These are phyloP conservation scores for Oryza officinalis DNA, from an alignment of 176 grass and related monocot genomes.

Conservation along the genomic window DNA sequence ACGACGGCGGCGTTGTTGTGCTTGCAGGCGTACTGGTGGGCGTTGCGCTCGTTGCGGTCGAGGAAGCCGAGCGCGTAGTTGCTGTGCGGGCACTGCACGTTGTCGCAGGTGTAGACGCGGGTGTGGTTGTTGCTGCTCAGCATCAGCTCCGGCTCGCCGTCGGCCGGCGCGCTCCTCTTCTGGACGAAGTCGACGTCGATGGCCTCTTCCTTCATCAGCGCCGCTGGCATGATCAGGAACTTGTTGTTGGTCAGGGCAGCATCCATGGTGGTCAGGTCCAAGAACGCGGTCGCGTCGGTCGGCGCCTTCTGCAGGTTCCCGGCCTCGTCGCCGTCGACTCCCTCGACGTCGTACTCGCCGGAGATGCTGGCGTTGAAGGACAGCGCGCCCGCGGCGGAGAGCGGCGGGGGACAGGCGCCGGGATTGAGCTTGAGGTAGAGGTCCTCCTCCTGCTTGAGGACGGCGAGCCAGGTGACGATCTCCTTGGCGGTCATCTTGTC, in stretches of 20 bases:
- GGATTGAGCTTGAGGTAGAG: slow-evolving; percentile 58
- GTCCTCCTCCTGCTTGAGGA: slow-evolving; percentile 82
- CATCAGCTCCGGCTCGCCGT: slow-evolving; percentile 41
- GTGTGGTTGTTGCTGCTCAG: slow-evolving; percentile 29
- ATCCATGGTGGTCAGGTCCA: slow-evolving; percentile 40
- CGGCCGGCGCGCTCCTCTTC: slow-evolving; percentile 44
- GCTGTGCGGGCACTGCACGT: slow-evolving; percentile 51
- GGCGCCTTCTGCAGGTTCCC: background rate
- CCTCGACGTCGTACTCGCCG: slow-evolving; percentile 70
- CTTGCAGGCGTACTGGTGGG: slow-evolving; percentile 61
- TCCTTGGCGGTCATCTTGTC: slow-evolving; percentile 97
- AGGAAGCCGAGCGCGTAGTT: slow-evolving; percentile 61
- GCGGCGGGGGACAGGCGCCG: slow-evolving; percentile 25
- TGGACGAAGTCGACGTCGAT: slow-evolving; percentile 41
- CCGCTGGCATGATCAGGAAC: slow-evolving; percentile 17
- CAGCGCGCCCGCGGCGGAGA: slow-evolving; percentile 18
- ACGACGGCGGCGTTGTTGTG: slow-evolving; percentile 24
- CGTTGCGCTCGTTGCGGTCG: slow-evolving; percentile 53
- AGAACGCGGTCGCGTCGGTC: background rate
- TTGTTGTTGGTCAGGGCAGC: slow-evolving; percentile 28
- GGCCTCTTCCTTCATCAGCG: slow-evolving; percentile 64
- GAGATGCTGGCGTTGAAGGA: slow-evolving; percentile 45
- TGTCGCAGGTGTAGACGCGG: slow-evolving; percentile 64
- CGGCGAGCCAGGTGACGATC: slow-evolving; percentile 74
- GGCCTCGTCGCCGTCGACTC: slow-evolving; percentile 37